Percentiles rank a stretch among this genome's conserved stretches.
These are phyloP conservation scores for Guyanaporus albipodus DNA, from an alignment of 768 basidiomycete genomes.

Conservation along the genomic window DNA sequence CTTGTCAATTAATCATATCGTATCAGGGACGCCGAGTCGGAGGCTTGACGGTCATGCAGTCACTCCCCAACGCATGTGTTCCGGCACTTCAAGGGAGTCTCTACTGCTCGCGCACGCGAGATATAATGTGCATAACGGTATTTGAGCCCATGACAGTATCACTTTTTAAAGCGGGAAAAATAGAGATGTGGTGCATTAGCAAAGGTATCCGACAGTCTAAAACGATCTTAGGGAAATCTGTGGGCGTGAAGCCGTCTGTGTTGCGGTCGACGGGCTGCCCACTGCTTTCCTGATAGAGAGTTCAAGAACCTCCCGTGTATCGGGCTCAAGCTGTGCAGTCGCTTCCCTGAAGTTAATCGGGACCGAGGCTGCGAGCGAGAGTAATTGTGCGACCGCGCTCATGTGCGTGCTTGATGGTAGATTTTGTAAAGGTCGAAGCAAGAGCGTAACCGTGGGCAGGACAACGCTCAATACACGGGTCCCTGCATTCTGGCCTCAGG, in stretches of 20 bases:
- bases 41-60: too few relatives aligned
- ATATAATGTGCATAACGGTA: too few relatives aligned
- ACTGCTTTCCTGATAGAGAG: slow-evolving; percentile 74
- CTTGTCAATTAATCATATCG: too few relatives aligned
- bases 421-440: slow-evolving; percentile 52
- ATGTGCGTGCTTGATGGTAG: slow-evolving; percentile 46
- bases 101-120: too few relatives aligned
- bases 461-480: slow-evolving; percentile 64
- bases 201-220: slow-evolving; percentile 25
- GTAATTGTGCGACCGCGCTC: slow-evolving; percentile 61
- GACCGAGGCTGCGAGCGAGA: slow-evolving; percentile 66
- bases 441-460: slow-evolving; percentile 68
- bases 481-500: slow-evolving; percentile 40
- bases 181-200: neutral
- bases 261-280: slow-evolving; percentile 38
- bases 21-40: too few relatives aligned
- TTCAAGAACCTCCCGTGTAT: slow-evolving; percentile 63
- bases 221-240: slow-evolving; percentile 78
- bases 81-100: too few relatives aligned
- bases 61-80: too few relatives aligned
- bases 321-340: slow-evolving; percentile 58
- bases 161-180: neutral
- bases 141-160: too few relatives aligned
- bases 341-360: slow-evolving; percentile 85
- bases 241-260: slow-evolving; percentile 50